Base-by-base conservation (phyloP, 768 basidiomycete genomes). In the Trametes gibbosa region DNA sequence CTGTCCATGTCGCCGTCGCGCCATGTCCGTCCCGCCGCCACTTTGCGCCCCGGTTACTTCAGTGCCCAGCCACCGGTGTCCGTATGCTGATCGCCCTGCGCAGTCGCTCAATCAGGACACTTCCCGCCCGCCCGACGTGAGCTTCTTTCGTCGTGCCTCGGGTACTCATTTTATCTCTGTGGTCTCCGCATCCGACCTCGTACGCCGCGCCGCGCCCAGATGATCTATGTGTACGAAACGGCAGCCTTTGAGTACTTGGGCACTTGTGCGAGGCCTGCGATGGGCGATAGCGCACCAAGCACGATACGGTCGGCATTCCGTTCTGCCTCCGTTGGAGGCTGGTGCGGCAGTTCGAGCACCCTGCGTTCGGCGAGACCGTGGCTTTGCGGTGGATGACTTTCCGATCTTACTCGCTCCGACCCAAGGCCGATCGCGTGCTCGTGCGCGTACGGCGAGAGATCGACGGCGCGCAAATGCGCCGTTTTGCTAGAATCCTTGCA, bases 401-500 rank as follows among this genome's bases (percentile, higher is more conserved):
- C n/a, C 48, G 29, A 27, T 34, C 48, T 49, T 49, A 49, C 37
- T 25, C 21, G 37, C 23, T 25, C 54, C 54, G 54, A 55, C 48
- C 46, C 54, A 55, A 46, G 35, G 23, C 54, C 54, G 54, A 55
- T 55, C 45, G 45, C 46, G 17, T 43, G 35, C 35, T 21, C 48
- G 14, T 48, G 43, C 43, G 37, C 53, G 34, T 37, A 43, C 43
- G 53, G 27, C 35, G 35, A 37, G 35, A 48, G 35, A 45, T 45
- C 43, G 43, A 45, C 2, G 16, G 23, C 52, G 42, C 29, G 17
- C 40, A 9, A 16, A 35, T 29, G 17, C 24, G 24, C 2, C 24
- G 13, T 48, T 47, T 55, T 27, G 54, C 43, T 35, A 55, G 45
- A 48, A 55, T 37, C 14, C 24, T 21, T 9, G 32, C 45, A 24